Percentiles rank a stretch among this genome's conserved stretches.
phyloP scores from a whole-genome alignment of 768 basidiomycete species.

The Pleurotus djamor region DNA sequence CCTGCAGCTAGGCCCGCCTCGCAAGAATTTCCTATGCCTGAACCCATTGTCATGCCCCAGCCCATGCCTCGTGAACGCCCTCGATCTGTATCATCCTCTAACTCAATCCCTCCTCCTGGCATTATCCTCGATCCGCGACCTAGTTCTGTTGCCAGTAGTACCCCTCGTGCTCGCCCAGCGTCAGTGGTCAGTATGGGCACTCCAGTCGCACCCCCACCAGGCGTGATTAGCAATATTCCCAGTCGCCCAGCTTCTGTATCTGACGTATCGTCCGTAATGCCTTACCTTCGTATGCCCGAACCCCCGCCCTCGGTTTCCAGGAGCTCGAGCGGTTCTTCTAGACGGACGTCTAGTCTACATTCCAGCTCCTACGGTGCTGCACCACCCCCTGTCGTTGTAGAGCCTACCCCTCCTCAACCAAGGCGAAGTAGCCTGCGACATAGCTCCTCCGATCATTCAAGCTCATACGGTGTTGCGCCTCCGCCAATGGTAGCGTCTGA shows the following conservation, averaged over 20 bases:
- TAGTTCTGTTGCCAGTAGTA: not conserved
- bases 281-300: slow-evolving; percentile 5
- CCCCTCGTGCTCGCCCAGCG: not conserved
- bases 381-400: not conserved
- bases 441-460: slow-evolving; percentile 33
- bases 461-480: slow-evolving; percentile 42
- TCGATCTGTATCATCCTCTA: not conserved
- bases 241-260: not conserved
- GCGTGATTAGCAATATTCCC: not conserved
- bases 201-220: not conserved
- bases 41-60: slow-evolving; percentile 4
- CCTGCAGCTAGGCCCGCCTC: not conserved
- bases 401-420: not conserved
- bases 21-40: not conserved
- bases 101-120: not conserved
- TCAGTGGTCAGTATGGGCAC: not conserved
- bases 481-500: not conserved
- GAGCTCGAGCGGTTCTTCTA: not conserved
- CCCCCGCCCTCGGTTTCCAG: not conserved
- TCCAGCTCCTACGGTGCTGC: not conserved
- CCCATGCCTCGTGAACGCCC: not conserved
- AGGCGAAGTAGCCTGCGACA: not conserved
- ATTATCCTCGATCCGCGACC: not conserved
- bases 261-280: not conserved
- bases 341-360: not conserved